Conservation (phyloP, 306 rosid species). For the Castanospermum australe region DNA sequence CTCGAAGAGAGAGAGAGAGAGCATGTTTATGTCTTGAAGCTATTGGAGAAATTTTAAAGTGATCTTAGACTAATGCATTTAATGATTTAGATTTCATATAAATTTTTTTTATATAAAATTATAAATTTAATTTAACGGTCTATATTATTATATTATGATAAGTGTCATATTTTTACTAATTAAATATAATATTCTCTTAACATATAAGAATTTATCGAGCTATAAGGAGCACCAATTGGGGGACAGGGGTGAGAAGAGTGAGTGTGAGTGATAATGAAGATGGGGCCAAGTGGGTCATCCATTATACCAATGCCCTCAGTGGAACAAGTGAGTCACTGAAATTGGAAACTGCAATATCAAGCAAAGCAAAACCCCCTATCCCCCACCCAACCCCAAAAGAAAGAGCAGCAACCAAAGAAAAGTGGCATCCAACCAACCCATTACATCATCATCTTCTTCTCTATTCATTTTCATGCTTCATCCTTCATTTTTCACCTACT, state of each 20-base stretch:
- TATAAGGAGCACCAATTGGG: too few relatives aligned
- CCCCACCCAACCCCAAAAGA: conserved; percentile 37
- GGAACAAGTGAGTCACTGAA: conserved; percentile 41
- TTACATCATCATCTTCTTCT: conserved; percentile 30
- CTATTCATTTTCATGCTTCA: conserved; percentile 37
- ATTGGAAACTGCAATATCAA: conserved; percentile 70
- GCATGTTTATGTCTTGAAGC: too few relatives aligned
- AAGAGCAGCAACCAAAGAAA: conserved; percentile 1
- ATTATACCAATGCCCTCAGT: conserved; percentile 36
- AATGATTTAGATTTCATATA: too few relatives aligned
- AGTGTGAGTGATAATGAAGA: conserved; percentile 3
- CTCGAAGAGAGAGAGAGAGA: not conserved
- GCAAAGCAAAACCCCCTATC: conserved; percentile 42
- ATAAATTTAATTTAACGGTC: too few relatives aligned
- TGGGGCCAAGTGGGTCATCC: conserved; percentile 45
- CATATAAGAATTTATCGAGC: too few relatives aligned
- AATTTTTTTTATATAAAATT: too few relatives aligned
- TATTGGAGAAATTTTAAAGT: too few relatives aligned
- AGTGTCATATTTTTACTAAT: too few relatives aligned
- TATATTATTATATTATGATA: too few relatives aligned
- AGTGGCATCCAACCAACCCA: conserved; percentile 37
- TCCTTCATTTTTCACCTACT: conserved; percentile 49
- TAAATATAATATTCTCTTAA: too few relatives aligned
- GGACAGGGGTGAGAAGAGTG: not conserved
- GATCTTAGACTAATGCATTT: too few relatives aligned